Evolutionary conservation across 768 basidiomycete genomes (phyloP).

Genomic region (Lactarius tabidus): DNA sequence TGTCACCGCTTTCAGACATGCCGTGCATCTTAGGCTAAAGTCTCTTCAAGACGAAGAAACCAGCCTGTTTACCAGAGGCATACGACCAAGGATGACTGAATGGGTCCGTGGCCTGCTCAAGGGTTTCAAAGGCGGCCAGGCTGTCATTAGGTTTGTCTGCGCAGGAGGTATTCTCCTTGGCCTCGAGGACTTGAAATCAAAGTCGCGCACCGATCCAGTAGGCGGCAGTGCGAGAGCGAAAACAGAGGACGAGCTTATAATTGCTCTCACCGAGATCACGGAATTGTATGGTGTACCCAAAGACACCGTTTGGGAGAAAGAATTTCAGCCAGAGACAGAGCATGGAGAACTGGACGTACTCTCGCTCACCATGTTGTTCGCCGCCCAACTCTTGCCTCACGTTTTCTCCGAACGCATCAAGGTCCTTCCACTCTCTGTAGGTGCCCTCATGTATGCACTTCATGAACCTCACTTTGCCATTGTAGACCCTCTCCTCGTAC

Average conservation of each 20-base stretch:
- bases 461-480: slow-evolving; percentile 16
- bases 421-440: slow-evolving; percentile 53
- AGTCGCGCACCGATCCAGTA: slow-evolving; percentile 30
- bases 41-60: slow-evolving; percentile 36
- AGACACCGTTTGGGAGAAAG: slow-evolving; percentile 56
- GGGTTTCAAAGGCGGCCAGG: slow-evolving; percentile 63
- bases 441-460: slow-evolving; percentile 26
- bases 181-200: slow-evolving; percentile 47
- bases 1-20: slow-evolving; percentile 55
- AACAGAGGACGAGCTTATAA: slow-evolving; percentile 62
- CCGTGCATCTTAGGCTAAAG: slow-evolving; percentile 50
- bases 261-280: slow-evolving; percentile 71
- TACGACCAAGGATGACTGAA: slow-evolving; percentile 28
- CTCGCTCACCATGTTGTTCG: slow-evolving; percentile 39
- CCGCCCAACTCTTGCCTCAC: slow-evolving; percentile 56
- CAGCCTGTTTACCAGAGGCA: slow-evolving; percentile 25
- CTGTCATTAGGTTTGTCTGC: slow-evolving; percentile 57
- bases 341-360: slow-evolving; percentile 37
- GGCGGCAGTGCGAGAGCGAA: slow-evolving; percentile 35
- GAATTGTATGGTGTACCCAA: slow-evolving; percentile 44
- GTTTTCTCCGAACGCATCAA: slow-evolving; percentile 52
- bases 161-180: slow-evolving; percentile 63
- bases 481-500: slow-evolving; percentile 36
- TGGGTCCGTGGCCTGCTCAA: slow-evolving; percentile 53
- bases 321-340: slow-evolving; percentile 56